phyloP scores from a whole-genome alignment of 1,139 yeast species.

The Zhuliangozyma parablackwelliae region DNA sequence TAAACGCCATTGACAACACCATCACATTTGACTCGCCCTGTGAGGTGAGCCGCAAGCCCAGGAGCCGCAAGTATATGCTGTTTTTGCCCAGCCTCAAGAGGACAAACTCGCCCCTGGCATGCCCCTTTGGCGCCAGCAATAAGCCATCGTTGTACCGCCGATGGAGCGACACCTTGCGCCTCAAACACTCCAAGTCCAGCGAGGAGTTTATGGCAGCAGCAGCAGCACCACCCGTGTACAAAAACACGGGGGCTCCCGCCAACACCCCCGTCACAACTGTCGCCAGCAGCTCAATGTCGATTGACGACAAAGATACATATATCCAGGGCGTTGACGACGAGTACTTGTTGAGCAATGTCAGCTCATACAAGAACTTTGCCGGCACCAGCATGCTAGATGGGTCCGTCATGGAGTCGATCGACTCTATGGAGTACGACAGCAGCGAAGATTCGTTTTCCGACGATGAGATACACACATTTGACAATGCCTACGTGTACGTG shows the following conservation, averaged over 20 bases:
- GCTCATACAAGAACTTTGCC: conserved; percentile 27
- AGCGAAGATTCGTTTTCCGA: conserved; percentile 1
- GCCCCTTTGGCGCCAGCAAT: background rate
- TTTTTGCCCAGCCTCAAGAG: conserved; percentile 4
- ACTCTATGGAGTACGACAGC: background rate
- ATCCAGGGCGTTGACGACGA: conserved; percentile 21
- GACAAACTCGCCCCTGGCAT: background rate
- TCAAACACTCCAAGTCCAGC: conserved; percentile 12
- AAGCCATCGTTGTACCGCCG: conserved; percentile 8
- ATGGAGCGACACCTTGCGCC: conserved; percentile 16
- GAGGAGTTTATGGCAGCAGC: background rate
- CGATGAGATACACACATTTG: conserved; percentile 10
- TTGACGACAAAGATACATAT: background rate
- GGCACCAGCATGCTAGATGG: conserved; percentile 21
- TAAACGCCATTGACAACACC: conserved; percentile 26
- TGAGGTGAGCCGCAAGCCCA: conserved; percentile 27
- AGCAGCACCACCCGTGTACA: background rate
- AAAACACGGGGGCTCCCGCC: background rate
- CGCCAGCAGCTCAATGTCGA: background rate
- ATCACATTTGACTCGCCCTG: conserved; percentile 39
- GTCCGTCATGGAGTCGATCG: background rate
- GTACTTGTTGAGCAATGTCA: conserved; percentile 19
- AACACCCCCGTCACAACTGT: background rate
- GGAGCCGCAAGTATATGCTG: background rate
- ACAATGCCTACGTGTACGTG: conserved; percentile 3